phyloP scores from a whole-genome alignment of 768 basidiomycete genomes.

The Calocybe gangraenosa region DNA sequence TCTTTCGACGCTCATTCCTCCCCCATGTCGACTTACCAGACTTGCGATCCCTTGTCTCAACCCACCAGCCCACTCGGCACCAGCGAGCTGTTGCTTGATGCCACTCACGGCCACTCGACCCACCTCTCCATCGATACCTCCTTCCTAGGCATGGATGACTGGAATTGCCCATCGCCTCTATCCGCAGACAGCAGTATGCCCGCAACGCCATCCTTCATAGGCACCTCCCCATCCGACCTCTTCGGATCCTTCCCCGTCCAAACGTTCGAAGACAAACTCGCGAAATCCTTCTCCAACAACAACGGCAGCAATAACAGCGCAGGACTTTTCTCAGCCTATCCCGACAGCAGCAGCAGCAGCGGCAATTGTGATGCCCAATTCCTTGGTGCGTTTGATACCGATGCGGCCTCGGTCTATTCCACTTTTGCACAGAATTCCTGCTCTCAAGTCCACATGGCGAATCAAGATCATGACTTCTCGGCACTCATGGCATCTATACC shows the following conservation, averaged over 20 bases:
- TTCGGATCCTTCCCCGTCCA: constrained; percentile 26
- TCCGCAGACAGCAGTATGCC: constrained; percentile 30
- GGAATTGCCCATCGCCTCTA: constrained; percentile 42
- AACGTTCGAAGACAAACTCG: constrained; percentile 25
- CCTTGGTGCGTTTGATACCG: constrained; percentile 13
- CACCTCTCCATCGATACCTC: constrained; percentile 37
- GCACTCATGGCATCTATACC: constrained; percentile 32
- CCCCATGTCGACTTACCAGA: constrained; percentile 24
- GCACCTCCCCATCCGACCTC: constrained; percentile 24
- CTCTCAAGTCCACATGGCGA: constrained; percentile 21
- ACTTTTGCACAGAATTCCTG: constrained; percentile 13
- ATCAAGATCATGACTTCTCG: constrained; percentile 29
- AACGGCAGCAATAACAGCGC: too few species aligned
- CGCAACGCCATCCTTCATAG: constrained; percentile 33
- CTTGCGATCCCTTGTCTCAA: constrained; percentile 23
- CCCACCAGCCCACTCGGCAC: constrained; percentile 18
- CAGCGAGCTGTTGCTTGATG: constrained; percentile 9
- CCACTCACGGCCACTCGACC: constrained; percentile 11
- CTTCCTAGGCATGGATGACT: constrained; percentile 33
- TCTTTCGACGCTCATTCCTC: constrained; percentile 38
- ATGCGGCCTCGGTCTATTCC: constrained; percentile 19
- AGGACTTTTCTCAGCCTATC: constrained; percentile 19
- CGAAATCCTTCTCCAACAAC: constrained; percentile 24
- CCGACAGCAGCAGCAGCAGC: constrained; percentile 2
- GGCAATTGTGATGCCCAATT: constrained; percentile 13